A percentile compares a stretch with the other conserved stretches of the same genome.
These are phyloP conservation scores for Polyporus arcularius DNA, from an alignment of 768 basidiomycete genomes.

Conservation along the genomic window DNA sequence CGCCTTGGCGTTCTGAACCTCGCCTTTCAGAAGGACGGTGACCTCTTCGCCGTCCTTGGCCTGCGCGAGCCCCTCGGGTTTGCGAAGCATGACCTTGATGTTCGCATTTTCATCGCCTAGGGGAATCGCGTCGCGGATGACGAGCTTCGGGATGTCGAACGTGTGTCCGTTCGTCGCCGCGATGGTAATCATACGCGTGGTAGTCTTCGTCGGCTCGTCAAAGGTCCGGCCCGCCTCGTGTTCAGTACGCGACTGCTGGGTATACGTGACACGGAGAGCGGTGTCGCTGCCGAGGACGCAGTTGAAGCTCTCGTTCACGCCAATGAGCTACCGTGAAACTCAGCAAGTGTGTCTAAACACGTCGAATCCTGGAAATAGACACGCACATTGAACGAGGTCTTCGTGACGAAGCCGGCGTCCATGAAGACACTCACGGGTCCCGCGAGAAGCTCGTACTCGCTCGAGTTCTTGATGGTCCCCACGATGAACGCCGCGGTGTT, in stretches of 20 bases:
- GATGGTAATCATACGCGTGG: slow-evolving; percentile 42
- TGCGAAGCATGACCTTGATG: slow-evolving; percentile 46
- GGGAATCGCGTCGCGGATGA: slow-evolving; percentile 51
- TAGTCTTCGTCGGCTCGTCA: slow-evolving; percentile 44
- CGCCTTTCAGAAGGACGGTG: slow-evolving; percentile 38
- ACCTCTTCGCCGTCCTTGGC: slow-evolving; percentile 43
- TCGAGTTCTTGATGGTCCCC: slow-evolving; percentile 57
- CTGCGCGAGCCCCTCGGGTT: slow-evolving; percentile 48
- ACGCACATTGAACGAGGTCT: slow-evolving; percentile 46
- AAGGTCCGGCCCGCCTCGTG: slow-evolving; percentile 43
- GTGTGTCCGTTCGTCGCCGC: slow-evolving; percentile 50
- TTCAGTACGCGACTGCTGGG: slow-evolving; percentile 38
- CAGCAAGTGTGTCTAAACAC: neutral
- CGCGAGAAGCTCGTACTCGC: slow-evolving; percentile 55
- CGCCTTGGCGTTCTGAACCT: slow-evolving; percentile 29
- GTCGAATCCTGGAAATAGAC: neutral
- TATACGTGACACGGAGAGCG: slow-evolving; percentile 39
- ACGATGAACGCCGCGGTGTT: slow-evolving; percentile 46
- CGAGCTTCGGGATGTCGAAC: slow-evolving; percentile 44
- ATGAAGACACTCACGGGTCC: slow-evolving; percentile 56
- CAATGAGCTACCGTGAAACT: slow-evolving; percentile 34
- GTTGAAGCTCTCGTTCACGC: slow-evolving; percentile 50
- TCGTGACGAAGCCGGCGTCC: slow-evolving; percentile 57
- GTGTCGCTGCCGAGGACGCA: slow-evolving; percentile 52
- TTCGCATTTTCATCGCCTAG: slow-evolving; percentile 38